Conservation (phyloP, 306 rosid genomes). For the Oxytropis ochrocephala region DNA sequence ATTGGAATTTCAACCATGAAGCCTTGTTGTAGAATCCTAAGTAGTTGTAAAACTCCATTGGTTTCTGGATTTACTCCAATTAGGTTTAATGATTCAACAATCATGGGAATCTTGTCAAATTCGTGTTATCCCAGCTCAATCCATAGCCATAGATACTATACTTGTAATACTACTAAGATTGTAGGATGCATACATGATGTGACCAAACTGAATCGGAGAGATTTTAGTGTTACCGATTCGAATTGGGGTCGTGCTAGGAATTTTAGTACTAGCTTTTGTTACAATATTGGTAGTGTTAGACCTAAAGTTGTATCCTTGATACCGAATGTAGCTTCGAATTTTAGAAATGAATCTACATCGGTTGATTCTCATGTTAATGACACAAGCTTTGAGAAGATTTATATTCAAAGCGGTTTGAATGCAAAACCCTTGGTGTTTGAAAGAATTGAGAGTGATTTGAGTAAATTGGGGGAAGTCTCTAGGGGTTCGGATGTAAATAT, state of each 20-base stretch:
- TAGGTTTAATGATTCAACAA: slow-evolving; percentile 23
- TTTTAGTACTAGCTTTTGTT: slow-evolving; percentile 26
- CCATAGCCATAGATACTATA: slow-evolving; percentile 17
- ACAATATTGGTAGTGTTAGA: slow-evolving; percentile 32
- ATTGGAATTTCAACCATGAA: slow-evolving; percentile 66
- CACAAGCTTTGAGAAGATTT: slow-evolving; percentile 58
- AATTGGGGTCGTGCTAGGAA: slow-evolving; percentile 43
- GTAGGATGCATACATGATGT: slow-evolving; percentile 28
- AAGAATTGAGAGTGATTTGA: slow-evolving; percentile 32
- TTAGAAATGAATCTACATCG: slow-evolving; percentile 69
- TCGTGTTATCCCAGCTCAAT: slow-evolving; percentile 9
- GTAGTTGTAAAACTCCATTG: slow-evolving; percentile 28
- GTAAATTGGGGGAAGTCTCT: slow-evolving; percentile 39
- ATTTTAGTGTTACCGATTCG: slow-evolving; percentile 42
- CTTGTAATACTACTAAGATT: slow-evolving; percentile 29
- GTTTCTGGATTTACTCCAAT: slow-evolving; percentile 41
- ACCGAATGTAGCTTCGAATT: slow-evolving; percentile 56
- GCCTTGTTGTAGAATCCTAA: slow-evolving; percentile 61
- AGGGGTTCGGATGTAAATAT: slow-evolving; percentile 25
- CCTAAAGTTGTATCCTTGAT: slow-evolving; percentile 40
- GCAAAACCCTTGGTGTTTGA: slow-evolving; percentile 53
- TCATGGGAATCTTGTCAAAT: slow-evolving; percentile 24
- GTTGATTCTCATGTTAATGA: slow-evolving; percentile 58
- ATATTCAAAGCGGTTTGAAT: slow-evolving; percentile 63
- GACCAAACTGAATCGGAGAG: slow-evolving; percentile 43